phyloP scores from a whole-genome alignment of 176 grass and related monocot genomes.

The Chloris gayana region DNA sequence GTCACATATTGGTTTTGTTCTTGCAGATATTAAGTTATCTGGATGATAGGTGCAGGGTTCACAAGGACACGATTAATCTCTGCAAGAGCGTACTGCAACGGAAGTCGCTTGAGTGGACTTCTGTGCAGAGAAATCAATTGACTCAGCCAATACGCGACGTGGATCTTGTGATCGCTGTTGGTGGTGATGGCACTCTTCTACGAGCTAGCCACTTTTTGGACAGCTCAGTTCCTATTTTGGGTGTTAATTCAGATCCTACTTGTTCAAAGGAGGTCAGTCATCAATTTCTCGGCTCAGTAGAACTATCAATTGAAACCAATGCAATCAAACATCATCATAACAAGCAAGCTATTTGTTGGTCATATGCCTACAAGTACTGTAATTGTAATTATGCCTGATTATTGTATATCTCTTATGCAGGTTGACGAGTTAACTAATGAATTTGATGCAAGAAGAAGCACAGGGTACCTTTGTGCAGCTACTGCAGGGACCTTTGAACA shows the following conservation, averaged over 20 bases:
- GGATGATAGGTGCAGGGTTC: slow-evolving; percentile 78
- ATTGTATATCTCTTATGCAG: slow-evolving; percentile 44
- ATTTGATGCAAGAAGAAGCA: slow-evolving; percentile 96
- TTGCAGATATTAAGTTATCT: slow-evolving; percentile 73
- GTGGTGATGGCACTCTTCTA: slow-evolving; percentile 89
- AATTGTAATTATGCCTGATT: slow-evolving; percentile 27
- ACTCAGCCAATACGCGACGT: slow-evolving; percentile 60
- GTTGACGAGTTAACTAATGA: slow-evolving; percentile 78
- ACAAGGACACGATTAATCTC: slow-evolving; percentile 73
- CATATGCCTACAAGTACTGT: background rate
- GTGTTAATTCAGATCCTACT: slow-evolving; percentile 96
- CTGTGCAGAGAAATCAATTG: slow-evolving; percentile 65
- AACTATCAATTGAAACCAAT: slow-evolving; percentile 12
- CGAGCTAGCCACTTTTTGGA: slow-evolving; percentile 81
- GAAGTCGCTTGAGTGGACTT: slow-evolving; percentile 58
- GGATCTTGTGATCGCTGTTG: slow-evolving; percentile 86
- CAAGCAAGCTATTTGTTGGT: background rate
- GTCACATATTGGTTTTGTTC: slow-evolving; percentile 8
- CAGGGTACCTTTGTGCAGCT: slow-evolving; percentile 91
- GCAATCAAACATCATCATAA: background rate
- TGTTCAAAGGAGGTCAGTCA: slow-evolving; percentile 62
- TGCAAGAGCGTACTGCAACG: slow-evolving; percentile 58
- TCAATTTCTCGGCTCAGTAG: background rate
- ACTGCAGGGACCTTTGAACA: slow-evolving; percentile 79
- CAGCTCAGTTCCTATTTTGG: slow-evolving; percentile 74